Conservation (phyloP, 1,284 basidiomycete species). For the Malassezia furfur region DNA sequence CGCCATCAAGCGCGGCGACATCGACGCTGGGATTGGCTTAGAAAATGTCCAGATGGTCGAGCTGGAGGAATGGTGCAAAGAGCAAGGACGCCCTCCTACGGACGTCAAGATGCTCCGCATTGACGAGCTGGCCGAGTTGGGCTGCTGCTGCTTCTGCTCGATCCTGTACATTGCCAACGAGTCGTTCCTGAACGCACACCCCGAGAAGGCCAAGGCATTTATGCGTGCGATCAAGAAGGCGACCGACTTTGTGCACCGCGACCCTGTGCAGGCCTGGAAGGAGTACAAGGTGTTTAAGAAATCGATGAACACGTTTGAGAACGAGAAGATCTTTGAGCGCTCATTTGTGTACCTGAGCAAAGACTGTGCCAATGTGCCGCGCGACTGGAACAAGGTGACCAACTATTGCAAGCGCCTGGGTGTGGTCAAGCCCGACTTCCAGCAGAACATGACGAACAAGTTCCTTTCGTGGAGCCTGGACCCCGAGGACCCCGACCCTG, state of each 20-base stretch:
- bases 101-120: conserved; percentile 50
- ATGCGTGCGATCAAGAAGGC: conserved; percentile 50
- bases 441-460: conserved; percentile 49
- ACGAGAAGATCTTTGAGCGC: conserved; percentile 38
- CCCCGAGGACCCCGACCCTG: conserved; percentile 26
- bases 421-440: conserved; percentile 43
- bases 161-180: conserved; percentile 41
- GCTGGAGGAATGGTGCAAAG: conserved; percentile 49
- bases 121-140: conserved; percentile 48
- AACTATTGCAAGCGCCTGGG: conserved; percentile 49
- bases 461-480: conserved; percentile 30
- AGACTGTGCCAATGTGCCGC: conserved; percentile 40
- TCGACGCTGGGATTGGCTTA: conserved; percentile 49
- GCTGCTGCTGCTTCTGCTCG: conserved; percentile 50
- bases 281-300: conserved; percentile 47
- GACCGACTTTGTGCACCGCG: conserved; percentile 42
- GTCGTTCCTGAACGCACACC: conserved; percentile 38
- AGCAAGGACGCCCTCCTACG: conserved; percentile 37
- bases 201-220: conserved; percentile 48
- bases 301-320: conserved; percentile 44
- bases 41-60: conserved; percentile 49
- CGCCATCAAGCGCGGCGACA: conserved; percentile 48
- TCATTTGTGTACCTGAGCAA: conserved; percentile 49
- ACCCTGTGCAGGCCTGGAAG: conserved; percentile 47
- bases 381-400: conserved; percentile 46